Percentiles rank a stretch among this genome's conserved stretches.
Evolutionary conservation across 345 rosid genomes (phyloP).

Genomic region (Physaria fendleri): DNA sequence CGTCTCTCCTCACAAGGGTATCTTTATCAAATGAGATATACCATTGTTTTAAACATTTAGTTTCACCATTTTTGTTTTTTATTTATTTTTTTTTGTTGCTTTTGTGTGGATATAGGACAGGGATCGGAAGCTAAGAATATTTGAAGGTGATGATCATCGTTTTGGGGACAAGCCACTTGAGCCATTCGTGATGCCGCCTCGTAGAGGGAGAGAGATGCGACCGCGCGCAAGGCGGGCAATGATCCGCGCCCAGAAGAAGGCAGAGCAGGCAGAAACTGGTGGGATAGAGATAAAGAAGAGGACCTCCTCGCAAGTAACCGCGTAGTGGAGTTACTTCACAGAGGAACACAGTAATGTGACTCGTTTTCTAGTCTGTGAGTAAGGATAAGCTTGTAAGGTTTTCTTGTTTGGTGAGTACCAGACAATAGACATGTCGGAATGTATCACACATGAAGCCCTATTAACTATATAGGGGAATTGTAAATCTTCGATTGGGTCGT

Average conservation of each 20-base stretch:
- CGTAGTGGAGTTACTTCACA: no score
- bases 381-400: slow-evolving; percentile 6
- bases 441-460: background rate
- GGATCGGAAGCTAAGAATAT: slow-evolving; percentile 87
- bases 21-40: background rate
- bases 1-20: no score
- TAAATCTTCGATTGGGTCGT: no score
- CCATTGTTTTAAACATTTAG: background rate
- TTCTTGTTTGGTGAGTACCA: slow-evolving; percentile 10
- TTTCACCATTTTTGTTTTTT: background rate
- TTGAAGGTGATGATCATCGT: slow-evolving; percentile 77
- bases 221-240: slow-evolving; percentile 93
- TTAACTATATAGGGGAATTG: no score
- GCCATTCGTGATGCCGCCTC: slow-evolving; percentile 72
- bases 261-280: slow-evolving; percentile 52
- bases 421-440: background rate
- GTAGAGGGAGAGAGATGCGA: slow-evolving; percentile 77
- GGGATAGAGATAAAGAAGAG: slow-evolving; percentile 47
- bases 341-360: background rate
- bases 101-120: slow-evolving; percentile 60
- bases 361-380: slow-evolving; percentile 9
- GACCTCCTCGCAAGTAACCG: slow-evolving; percentile 33
- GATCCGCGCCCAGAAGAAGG: slow-evolving; percentile 84
- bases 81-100: background rate
- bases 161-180: slow-evolving; percentile 72